These are phyloP conservation scores for Recurvomyces mirabilis DNA, from an alignment of 495 filamentous ascomycete genomes.

Conservation along the genomic window DNA sequence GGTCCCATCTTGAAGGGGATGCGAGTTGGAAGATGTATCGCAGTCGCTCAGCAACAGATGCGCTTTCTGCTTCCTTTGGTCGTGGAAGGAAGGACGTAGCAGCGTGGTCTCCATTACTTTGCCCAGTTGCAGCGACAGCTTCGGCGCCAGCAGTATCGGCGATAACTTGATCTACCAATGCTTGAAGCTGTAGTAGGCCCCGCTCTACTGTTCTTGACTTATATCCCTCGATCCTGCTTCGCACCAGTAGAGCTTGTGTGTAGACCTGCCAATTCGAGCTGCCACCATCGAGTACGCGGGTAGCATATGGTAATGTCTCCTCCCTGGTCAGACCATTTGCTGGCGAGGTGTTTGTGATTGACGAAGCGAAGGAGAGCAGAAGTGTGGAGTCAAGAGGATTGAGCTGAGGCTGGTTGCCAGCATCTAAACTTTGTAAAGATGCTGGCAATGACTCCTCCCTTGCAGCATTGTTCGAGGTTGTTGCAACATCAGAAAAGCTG, in stretches of 20 bases:
- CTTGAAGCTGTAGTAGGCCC: slow-evolving; percentile 86
- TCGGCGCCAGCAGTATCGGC: slow-evolving; percentile 57
- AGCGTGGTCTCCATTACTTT: slow-evolving; percentile 12
- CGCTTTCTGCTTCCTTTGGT: slow-evolving; percentile 63
- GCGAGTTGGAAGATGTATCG: slow-evolving; percentile 70
- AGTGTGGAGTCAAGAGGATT: slow-evolving; percentile 75
- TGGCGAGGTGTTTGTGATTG: slow-evolving; percentile 78
- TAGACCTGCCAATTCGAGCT: slow-evolving; percentile 98
- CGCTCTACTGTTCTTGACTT: slow-evolving; percentile 75
- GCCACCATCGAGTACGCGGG: slow-evolving; percentile 74
- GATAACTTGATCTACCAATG: slow-evolving; percentile 89
- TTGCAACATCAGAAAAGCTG: no score
- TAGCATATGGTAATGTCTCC: slow-evolving; percentile 83
- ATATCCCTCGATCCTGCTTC: slow-evolving; percentile 80
- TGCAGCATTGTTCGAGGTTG: slow-evolving; percentile 27
- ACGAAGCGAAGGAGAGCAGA: slow-evolving; percentile 68
- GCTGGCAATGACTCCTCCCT: slow-evolving; percentile 48
- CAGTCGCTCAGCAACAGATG: slow-evolving; percentile 62
- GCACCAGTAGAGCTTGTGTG: slow-evolving; percentile 77
- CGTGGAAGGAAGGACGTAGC: slow-evolving; percentile 72
- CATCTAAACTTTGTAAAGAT: slow-evolving; percentile 50
- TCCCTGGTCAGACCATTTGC: slow-evolving; percentile 78
- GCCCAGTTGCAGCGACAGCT: background rate
- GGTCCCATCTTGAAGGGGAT: slow-evolving; percentile 80
- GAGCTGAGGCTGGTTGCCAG: slow-evolving; percentile 72